A percentile compares a stretch with the other conserved stretches of the same genome.
Evolutionary conservation across 1,284 basidiomycete species (phyloP).

Genomic region (Ceratorhiza oryzae-sativae): DNA sequence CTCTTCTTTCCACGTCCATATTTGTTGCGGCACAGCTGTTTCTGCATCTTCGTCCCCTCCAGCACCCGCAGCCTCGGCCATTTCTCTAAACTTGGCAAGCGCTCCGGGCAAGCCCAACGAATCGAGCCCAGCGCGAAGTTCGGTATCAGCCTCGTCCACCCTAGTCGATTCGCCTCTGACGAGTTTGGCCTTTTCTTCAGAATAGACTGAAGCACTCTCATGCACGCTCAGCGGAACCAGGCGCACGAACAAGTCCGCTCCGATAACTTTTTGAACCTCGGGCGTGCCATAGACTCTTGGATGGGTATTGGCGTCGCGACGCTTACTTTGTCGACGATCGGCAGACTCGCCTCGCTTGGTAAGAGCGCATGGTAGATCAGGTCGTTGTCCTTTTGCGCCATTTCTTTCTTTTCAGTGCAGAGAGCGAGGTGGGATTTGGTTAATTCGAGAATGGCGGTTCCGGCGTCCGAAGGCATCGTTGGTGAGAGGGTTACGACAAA

Average conservation of each 20-base stretch:
- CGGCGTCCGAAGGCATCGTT: slow-evolving; percentile 89
- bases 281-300: slow-evolving; percentile 89
- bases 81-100: slow-evolving; percentile 76
- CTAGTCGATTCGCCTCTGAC: slow-evolving; percentile 89
- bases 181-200: slow-evolving; percentile 98
- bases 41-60: slow-evolving; percentile 62
- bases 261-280: slow-evolving; percentile 95
- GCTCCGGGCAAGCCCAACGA: slow-evolving; percentile 82
- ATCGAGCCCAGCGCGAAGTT: slow-evolving; percentile 82
- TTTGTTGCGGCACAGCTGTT: slow-evolving; percentile 68
- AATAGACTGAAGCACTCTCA: slow-evolving; percentile 95
- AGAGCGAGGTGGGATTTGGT: slow-evolving; percentile 83
- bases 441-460: slow-evolving; percentile 77
- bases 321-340: slow-evolving; percentile 78
- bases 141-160: slow-evolving; percentile 82
- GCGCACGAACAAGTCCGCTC: slow-evolving; percentile 87
- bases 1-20: slow-evolving; percentile 81
- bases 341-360: slow-evolving; percentile 80
- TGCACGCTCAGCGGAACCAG: slow-evolving; percentile 95
- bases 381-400: slow-evolving; percentile 91
- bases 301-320: slow-evolving; percentile 86
- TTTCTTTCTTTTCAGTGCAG: slow-evolving; percentile 75
- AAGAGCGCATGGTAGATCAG: slow-evolving; percentile 97
- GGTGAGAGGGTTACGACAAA: slow-evolving; percentile 79
- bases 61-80: slow-evolving; percentile 59